phyloP scores from a whole-genome alignment of 805 yeast genomes.

The Scheffersomyces amazonensis region DNA sequence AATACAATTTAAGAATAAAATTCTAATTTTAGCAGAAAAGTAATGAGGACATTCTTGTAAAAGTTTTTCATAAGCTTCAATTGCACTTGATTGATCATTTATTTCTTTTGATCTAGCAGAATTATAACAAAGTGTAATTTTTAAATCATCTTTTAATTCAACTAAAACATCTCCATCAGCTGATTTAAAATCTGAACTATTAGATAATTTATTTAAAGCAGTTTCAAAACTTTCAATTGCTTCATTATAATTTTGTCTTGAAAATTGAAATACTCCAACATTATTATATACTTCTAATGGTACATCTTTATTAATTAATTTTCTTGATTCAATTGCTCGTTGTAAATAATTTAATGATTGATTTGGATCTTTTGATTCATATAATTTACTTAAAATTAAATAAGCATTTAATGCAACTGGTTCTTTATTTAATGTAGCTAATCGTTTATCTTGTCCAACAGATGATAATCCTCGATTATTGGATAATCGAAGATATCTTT shows the following conservation, averaged over 20 bases:
- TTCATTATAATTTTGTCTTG: conserved; percentile 55
- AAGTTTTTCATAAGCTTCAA: conserved; percentile 52
- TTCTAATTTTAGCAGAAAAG: conserved; percentile 71
- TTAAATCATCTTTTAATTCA: conserved; percentile 26
- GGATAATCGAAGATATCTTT: conserved; percentile 65
- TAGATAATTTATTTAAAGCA: conserved; percentile 40
- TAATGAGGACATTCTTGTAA: conserved; percentile 64
- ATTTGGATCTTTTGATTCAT: conserved; percentile 64
- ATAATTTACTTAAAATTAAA: conserved; percentile 63
- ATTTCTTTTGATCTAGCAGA: conserved; percentile 72
- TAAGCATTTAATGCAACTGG: conserved; percentile 62
- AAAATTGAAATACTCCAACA: conserved; percentile 77
- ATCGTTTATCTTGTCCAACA: conserved; percentile 16
- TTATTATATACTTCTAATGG: conserved; percentile 72
- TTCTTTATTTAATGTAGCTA: conserved; percentile 40
- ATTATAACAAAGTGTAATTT: conserved; percentile 50
- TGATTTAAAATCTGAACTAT: conserved; percentile 27
- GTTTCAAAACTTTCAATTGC: conserved; percentile 55
- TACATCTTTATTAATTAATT: conserved; percentile 40
- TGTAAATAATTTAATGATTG: conserved; percentile 64
- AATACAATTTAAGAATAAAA: conserved; percentile 57
- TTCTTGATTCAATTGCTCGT: conserved; percentile 54
- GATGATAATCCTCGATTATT: conserved; percentile 42
- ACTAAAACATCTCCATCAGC: conserved; percentile 36
- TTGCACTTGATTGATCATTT: conserved; percentile 35